Evolutionary conservation across 1,284 basidiomycete species (phyloP).

Genomic region (Paramarasmius palmivorus): DNA sequence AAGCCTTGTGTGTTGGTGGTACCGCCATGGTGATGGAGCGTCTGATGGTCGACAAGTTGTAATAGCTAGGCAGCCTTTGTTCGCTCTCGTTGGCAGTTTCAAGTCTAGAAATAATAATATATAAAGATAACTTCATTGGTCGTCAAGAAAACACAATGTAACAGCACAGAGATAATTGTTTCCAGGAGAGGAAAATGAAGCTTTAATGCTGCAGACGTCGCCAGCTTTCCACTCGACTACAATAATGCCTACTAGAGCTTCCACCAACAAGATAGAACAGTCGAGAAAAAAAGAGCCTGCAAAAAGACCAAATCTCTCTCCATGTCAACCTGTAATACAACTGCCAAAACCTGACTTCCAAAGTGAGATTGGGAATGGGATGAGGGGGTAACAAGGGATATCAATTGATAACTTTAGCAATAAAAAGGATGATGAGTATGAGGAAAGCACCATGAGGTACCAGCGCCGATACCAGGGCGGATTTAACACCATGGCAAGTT

Average conservation of each 20-base stretch:
- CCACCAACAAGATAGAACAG: neutral
- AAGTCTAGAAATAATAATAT: too few species aligned
- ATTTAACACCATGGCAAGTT: neutral
- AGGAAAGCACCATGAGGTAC: constrained; percentile 1
- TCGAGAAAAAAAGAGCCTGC: neutral
- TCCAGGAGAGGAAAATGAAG: neutral
- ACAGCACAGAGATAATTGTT: neutral
- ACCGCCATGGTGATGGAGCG: neutral
- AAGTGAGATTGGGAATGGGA: too few species aligned
- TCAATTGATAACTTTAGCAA: neutral
- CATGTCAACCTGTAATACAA: neutral
- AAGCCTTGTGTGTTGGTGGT: neutral
- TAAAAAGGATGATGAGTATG: neutral
- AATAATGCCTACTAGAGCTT: neutral
- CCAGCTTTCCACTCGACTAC: constrained; percentile 1
- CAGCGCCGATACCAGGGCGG: constrained; percentile 5
- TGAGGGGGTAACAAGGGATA: too few species aligned
- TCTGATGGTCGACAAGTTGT: neutral
- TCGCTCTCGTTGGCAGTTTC: too few species aligned
- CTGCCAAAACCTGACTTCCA: neutral
- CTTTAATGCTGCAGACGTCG: constrained; percentile 3
- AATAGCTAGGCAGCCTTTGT: too few species aligned
- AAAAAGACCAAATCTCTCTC: too few species aligned
- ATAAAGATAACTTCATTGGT: neutral
- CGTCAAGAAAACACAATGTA: neutral